Base-by-base conservation (phyloP, 169 alveolate species). In the Plasmodium malariae region DNA sequence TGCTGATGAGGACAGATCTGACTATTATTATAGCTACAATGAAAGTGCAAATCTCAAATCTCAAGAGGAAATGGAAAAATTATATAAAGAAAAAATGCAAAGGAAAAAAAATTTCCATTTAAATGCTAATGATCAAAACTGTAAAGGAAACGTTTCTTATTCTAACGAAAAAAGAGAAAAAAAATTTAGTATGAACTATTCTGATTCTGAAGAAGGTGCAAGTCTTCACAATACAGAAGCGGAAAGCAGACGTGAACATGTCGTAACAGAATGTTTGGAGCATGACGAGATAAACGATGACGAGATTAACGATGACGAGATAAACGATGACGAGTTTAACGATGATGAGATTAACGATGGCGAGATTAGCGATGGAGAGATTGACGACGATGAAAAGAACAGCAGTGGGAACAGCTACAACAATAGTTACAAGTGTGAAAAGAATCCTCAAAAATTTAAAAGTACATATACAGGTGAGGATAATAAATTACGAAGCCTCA, bases 1-100 rank as follows among this genome's bases (percentile, higher is more conserved):
- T 57, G 70, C 26, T 37, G 6, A 51, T 51, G 71, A 55, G 17
- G 55, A 40, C 17, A 17, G 34, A 7, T 43, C 71, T 60, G 62
- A 57, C 28, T 57, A 74, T 55, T 40, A 55, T 57, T 74, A 74
- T 65, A 57, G 71, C 48, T 74, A 74, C 34, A 74, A 74, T 57
- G 88, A 37, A 57, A 57, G 32, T 11, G 73, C 59, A 57, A 74
- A 74, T 57, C 14, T 36, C 6, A 54, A 57, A 55, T 74, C 72
- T 24, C 73, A 57, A 30, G 63, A 26, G 55, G 43, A 45, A 63
- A 11, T 55, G 24, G 45, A 45, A 57, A 74, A 57, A 57, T 19
- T 67, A 0, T 21, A 26, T 49, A 57, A 12, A 4, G 24, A 48
- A 0, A 4, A 9, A 19, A 0, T 24, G 24, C 83, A 70, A n/a